These are phyloP conservation scores for Iris macrosiphon DNA, from an alignment of 106 monocot species.

Conservation along the genomic window DNA sequence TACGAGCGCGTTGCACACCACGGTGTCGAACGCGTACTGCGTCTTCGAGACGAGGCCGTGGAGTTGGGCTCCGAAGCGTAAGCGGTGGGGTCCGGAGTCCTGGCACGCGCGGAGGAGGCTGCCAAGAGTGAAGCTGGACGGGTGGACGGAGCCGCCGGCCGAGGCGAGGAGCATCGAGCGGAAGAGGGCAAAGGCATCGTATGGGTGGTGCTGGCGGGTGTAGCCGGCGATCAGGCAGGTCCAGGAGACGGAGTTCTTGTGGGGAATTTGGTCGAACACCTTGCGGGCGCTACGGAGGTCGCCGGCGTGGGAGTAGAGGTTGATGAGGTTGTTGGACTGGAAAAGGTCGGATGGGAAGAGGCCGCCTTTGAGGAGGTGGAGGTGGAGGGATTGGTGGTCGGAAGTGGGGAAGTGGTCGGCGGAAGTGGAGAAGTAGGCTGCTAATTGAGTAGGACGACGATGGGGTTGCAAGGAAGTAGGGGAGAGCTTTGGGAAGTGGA, in stretches of 20 bases:
- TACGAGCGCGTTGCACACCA: constrained; percentile 64
- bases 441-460: not conserved
- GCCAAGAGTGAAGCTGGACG: constrained; percentile 55
- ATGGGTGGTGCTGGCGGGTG: constrained; percentile 17
- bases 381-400: constrained; percentile 32
- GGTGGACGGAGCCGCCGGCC: constrained; percentile 19
- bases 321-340: constrained; percentile 54
- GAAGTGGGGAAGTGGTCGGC: not conserved
- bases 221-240: constrained; percentile 68
- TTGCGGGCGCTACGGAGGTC: constrained; percentile 33
- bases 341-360: constrained; percentile 42
- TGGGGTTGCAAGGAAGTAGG: too few relatives aligned
- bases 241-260: constrained; percentile 69
- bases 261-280: constrained; percentile 57
- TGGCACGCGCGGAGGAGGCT: constrained; percentile 54
- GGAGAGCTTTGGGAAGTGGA: too few relatives aligned
- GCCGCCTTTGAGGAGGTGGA: constrained; percentile 42
- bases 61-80: constrained; percentile 34
- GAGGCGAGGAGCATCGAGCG: constrained; percentile 43
- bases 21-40: constrained; percentile 22
- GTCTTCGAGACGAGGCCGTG: constrained; percentile 54
- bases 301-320: constrained; percentile 25
- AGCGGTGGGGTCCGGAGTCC: constrained; percentile 20
- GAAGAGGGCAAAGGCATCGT: constrained; percentile 39
- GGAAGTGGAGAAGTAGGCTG: not conserved